Evolutionary conservation across 257 asterid genomes (phyloP).

Genomic region (Lantana camara): DNA sequence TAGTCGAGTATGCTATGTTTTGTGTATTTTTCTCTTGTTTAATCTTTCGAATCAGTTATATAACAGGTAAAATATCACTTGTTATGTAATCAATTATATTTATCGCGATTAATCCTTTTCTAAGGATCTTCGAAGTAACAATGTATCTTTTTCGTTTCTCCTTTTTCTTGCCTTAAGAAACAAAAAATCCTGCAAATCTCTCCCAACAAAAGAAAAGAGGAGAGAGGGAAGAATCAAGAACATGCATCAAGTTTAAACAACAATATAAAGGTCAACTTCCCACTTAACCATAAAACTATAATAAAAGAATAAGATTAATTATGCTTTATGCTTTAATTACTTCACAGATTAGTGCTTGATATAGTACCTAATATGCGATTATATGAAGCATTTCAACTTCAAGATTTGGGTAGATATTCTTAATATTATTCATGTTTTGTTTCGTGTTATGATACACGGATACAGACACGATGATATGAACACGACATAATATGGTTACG

Average conservation of each 20-base stretch:
- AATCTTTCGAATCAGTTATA: too few species aligned
- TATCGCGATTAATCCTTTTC: too few species aligned
- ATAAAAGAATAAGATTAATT: constrained; percentile 28
- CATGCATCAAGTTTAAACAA: constrained; percentile 22
- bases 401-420: constrained; percentile 14
- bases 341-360: constrained; percentile 3
- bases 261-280: constrained; percentile 41
- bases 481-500: too few species aligned
- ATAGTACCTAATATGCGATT: constrained; percentile 14
- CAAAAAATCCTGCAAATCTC: constrained; percentile 14
- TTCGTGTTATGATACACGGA: too few species aligned
- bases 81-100: too few species aligned
- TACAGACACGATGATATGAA: too few species aligned
- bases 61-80: too few species aligned
- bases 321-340: constrained; percentile 22
- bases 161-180: not conserved
- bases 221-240: constrained; percentile 8
- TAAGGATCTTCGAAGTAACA: not conserved
- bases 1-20: too few species aligned
- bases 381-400: not conserved
- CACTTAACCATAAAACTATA: constrained; percentile 39
- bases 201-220: not conserved
- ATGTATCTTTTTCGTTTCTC: constrained; percentile 2
- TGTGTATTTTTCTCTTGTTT: too few species aligned
- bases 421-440: not conserved